Percentiles rank a stretch among this genome's conserved stretches.
Conservation (phyloP, 2,329 filamentous ascomycete genomes). For the Phaeosphaeriaceae sp. region DNA sequence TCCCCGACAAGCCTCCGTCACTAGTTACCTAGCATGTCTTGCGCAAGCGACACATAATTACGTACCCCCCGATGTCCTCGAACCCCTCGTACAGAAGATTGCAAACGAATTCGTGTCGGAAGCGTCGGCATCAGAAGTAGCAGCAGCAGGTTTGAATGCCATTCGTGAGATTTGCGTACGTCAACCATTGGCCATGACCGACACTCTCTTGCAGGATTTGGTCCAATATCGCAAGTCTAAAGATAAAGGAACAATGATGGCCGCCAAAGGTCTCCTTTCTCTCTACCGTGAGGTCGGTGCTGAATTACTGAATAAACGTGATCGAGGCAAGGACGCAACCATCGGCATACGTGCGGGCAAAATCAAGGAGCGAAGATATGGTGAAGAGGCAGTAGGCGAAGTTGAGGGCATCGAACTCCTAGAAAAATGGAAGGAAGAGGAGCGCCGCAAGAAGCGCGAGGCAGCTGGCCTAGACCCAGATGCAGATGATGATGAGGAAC, state of each 20-base stretch:
- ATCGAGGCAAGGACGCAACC: conserved; percentile 88
- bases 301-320: conserved; percentile 85
- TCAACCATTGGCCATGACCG: conserved; percentile 94
- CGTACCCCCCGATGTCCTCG: conserved; percentile 89
- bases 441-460: conserved; percentile 73
- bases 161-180: conserved; percentile 93
- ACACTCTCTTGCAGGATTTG: conserved; percentile 92
- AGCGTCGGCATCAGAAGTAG: conserved; percentile 87
- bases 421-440: conserved; percentile 92
- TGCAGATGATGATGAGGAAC: conserved; percentile 65
- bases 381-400: conserved; percentile 79
- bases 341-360: conserved; percentile 80
- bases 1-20: conserved; percentile 86
- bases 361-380: conserved; percentile 78
- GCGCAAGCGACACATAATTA: conserved; percentile 91
- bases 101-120: conserved; percentile 98
- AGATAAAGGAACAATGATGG: conserved; percentile 99
- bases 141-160: conserved; percentile 88
- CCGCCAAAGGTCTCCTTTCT: conserved; percentile 86
- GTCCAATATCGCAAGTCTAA: conserved; percentile 92
- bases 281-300: conserved; percentile 91
- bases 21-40: conserved; percentile 88
- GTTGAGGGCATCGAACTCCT: conserved; percentile 94
- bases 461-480: conserved; percentile 71
- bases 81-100: conserved; percentile 92